Percentiles rank a stretch among this genome's conserved stretches.
phyloP scores from a whole-genome alignment of 2,329 filamentous ascomycete genomes.

The Endothia cerciana region DNA sequence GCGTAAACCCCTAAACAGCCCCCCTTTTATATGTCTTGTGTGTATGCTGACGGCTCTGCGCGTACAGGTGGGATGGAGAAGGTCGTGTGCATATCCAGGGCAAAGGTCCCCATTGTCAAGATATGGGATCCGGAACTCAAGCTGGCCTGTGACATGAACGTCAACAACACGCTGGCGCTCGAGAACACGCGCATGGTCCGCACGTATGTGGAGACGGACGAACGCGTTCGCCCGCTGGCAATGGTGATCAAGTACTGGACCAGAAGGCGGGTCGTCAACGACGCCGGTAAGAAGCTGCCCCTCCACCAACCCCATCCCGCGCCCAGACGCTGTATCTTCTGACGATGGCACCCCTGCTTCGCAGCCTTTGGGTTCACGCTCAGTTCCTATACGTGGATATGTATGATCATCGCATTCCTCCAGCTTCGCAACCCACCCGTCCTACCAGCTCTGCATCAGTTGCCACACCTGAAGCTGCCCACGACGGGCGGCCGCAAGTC shows the following conservation, averaged over 20 bases:
- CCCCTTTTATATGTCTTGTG: not conserved
- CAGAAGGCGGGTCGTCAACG: constrained; percentile 87
- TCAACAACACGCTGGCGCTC: constrained; percentile 93
- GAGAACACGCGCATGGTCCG: constrained; percentile 98
- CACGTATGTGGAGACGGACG: constrained; percentile 92
- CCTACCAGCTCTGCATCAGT: constrained; percentile 82
- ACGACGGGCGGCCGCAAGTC: constrained; percentile 69
- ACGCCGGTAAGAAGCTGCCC: constrained; percentile 74
- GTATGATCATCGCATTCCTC: constrained; percentile 94
- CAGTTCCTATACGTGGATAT: constrained; percentile 99
- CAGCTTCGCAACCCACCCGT: constrained; percentile 85
- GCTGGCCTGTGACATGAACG: constrained; percentile 95
- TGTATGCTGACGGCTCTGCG: constrained; percentile 17
- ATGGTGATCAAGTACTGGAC: constrained; percentile 99
- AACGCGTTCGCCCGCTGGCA: constrained; percentile 85
- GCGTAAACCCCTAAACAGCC: constrained; percentile 29
- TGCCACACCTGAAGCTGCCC: constrained; percentile 63
- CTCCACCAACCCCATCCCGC: not conserved
- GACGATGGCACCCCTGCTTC: constrained; percentile 16
- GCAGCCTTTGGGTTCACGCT: constrained; percentile 88
- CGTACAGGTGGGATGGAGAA: constrained; percentile 89
- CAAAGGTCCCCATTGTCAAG: constrained; percentile 98
- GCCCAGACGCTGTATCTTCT: not conserved
- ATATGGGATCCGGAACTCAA: constrained; percentile 94
- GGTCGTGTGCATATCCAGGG: constrained; percentile 90